Base-by-base conservation (phyloP, 768 basidiomycete species). In the Royoungia palumana region DNA sequence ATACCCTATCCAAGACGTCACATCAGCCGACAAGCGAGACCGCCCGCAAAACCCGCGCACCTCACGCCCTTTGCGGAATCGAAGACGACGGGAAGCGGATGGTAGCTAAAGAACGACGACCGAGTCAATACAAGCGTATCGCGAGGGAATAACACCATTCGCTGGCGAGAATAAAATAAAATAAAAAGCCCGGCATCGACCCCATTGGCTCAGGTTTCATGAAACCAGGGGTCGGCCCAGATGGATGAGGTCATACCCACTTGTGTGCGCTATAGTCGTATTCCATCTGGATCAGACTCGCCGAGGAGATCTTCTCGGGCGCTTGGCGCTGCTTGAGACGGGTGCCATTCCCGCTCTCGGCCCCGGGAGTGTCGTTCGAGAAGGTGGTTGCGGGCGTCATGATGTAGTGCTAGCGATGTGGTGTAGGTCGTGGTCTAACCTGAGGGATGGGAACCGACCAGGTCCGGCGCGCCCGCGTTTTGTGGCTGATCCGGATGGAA, bases 41-140 rank as follows among this genome's bases (percentile, higher is more conserved):
- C 54, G 50, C 53, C 50, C 40, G 65, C 74, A 55, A 66, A 77
- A 75, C 67, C 39, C 45, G 75, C 87, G 79, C 77, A 92, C 89
- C 84, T 89, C 21, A 89, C 93, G 36, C 95, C 96, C 53, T 80
- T 79, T 19, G 89, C 95, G 38, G 81, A 79, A 56, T 96, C 93
- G 61, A 98, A 95, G 42, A 96, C 94, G 53, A 96, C 81, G 9
- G 95, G 94, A 9, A 98, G 73, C 0, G 96, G 94, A 65, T 96
- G 93, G 66, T 98, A 97, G 72, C 95, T 97, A 72, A 64, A 44
- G 74, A 64, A 6, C 71, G 72, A 71, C 72, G 16, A 32, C 6
- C 32, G 16, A 14, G 32, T 32, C 32, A 32, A 32, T 32, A 32
- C 32, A 32, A 32, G 32, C 16, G 16, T 32, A 32, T 32, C 14